Percentiles rank a stretch among this genome's conserved stretches.
Conservation (phyloP, 805 yeast species). For the Blastobotrys terrestris region DNA sequence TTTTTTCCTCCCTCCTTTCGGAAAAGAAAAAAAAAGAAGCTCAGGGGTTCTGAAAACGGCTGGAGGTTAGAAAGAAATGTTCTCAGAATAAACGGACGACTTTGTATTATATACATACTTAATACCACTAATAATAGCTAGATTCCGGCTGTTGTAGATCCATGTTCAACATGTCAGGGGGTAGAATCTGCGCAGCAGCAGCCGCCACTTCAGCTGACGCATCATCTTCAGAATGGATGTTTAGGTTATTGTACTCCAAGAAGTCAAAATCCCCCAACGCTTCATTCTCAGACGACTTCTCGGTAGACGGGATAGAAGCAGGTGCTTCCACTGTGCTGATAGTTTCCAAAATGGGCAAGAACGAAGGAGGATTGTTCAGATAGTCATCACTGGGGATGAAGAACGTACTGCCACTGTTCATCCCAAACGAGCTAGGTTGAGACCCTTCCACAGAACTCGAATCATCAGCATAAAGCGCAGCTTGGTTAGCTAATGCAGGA, state of each 20-base stretch:
- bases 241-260: background rate
- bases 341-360: background rate
- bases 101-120: background rate
- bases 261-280: background rate
- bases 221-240: background rate
- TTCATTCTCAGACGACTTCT: background rate
- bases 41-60: no score
- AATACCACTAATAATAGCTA: background rate
- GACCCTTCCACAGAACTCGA: background rate
- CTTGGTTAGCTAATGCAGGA: background rate
- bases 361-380: background rate
- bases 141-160: background rate
- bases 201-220: background rate
- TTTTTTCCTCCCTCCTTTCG: no score
- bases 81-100: background rate
- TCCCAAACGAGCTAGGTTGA: background rate
- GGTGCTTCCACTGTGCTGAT: background rate
- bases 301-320: background rate
- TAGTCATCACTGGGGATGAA: background rate
- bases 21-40: no score
- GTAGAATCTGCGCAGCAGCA: background rate
- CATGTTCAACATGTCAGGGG: background rate
- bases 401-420: background rate
- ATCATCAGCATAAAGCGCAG: background rate
- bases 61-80: no score